Percentiles rank a stretch among this genome's conserved stretches.
Conservation (phyloP, 2,329 filamentous ascomycete genomes). For the Cercospora zeae-maydis region DNA sequence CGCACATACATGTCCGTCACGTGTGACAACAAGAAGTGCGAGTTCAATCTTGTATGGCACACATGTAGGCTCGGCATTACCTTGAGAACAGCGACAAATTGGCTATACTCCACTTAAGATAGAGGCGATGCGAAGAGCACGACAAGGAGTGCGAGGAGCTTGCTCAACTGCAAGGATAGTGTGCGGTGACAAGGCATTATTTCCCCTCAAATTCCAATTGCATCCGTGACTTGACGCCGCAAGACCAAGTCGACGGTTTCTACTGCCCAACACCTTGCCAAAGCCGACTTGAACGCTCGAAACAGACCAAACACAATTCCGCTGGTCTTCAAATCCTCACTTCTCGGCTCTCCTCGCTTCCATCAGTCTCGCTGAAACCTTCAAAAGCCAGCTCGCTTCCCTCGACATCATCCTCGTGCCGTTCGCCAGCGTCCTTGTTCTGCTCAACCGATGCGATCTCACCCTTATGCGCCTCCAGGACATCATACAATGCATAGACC, state of each 20-base stretch:
- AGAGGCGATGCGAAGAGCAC: neutral
- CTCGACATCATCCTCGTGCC: constrained; percentile 31
- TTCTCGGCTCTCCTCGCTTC: constrained; percentile 19
- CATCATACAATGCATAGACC: constrained; percentile 79
- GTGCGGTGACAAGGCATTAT: no score
- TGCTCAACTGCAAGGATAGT: no score
- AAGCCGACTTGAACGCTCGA: neutral
- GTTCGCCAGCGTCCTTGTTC: constrained; percentile 54
- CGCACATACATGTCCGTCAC: neutral
- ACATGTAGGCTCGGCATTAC: neutral
- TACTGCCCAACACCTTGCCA: neutral
- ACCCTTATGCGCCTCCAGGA: constrained; percentile 73
- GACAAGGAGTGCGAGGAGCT: no score
- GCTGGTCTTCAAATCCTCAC: neutral
- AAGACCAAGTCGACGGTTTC: neutral
- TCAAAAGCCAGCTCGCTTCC: constrained; percentile 35
- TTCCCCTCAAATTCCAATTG: neutral
- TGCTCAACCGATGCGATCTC: constrained; percentile 61
- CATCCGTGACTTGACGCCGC: neutral
- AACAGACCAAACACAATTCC: neutral
- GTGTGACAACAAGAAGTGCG: neutral
- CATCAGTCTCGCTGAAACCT: constrained; percentile 31
- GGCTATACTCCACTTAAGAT: neutral
- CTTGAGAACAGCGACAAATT: neutral
- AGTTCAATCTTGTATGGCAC: neutral